phyloP scores from a whole-genome alignment of 2,329 filamentous ascomycete species.

The Colletotrichum sp. region DNA sequence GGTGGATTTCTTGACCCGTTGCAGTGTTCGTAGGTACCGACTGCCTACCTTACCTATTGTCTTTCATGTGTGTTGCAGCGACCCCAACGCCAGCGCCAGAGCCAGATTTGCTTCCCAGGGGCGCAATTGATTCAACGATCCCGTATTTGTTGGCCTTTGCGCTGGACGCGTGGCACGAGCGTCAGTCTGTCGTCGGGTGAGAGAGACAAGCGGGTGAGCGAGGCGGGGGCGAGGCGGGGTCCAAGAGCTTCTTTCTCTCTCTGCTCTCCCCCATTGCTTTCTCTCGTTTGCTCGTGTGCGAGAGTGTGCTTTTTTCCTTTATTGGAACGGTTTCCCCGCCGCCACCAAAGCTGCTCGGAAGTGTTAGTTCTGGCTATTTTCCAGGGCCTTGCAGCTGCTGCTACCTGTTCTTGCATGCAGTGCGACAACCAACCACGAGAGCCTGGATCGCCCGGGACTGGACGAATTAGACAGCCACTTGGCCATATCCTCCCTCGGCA shows the following conservation, averaged over 20 bases:
- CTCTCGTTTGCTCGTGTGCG: background rate
- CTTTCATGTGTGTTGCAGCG: background rate
- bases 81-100: background rate
- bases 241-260: background rate
- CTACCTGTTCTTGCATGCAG: background rate
- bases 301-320: background rate
- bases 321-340: background rate
- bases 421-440: background rate
- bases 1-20: background rate
- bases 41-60: background rate
- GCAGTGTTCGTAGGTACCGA: background rate
- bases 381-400: background rate
- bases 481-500: background rate
- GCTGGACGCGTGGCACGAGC: conserved; percentile 9
- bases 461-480: background rate
- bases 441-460: background rate
- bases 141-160: background rate
- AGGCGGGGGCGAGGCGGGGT: background rate
- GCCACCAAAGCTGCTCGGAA: background rate
- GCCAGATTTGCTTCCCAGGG: background rate
- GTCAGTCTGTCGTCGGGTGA: background rate
- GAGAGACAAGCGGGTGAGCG: background rate
- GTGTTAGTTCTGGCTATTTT: background rate
- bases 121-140: background rate
- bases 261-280: background rate